Evolutionary conservation across 2,329 filamentous ascomycete species (phyloP), one percentile per base, ranked within the genome.

Genomic region (Ophiosphaerella korrae): DNA sequence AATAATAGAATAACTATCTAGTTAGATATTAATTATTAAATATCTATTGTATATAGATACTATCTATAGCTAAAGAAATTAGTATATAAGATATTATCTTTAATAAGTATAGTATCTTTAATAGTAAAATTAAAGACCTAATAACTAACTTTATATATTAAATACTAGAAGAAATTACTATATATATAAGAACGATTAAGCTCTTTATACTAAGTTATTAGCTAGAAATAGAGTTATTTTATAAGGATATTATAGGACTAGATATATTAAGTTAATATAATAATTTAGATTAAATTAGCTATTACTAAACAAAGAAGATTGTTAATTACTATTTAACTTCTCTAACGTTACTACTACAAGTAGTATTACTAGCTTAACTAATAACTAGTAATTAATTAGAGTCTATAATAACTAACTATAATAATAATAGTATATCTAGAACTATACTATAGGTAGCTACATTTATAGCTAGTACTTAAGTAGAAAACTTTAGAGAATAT

Each of bases 1-100:
- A 44, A 42, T 45, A 31, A 1, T 52, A 39, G 46, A 53, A 52
- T 40, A 34, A 42, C 5, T 56, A 56, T 11, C 36, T 56, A 41
- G 31, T 52, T 14, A 24, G 47, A 2, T 54, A 54, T 23, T 24
- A 48, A n/a, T 53, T 32, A 35, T 40, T 29, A 13, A 51, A 45
- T 14, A 48, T 55, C 18, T 48, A 42, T 32, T 23, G 21, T 3
- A 43, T 55, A 3, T 51, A 37, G 48, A 47, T 55, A 14, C 37
- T 34, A 41, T 38, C 8, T 3, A 23, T 52, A 23, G 39, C 23
- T 7, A 47, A 48, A 31, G 40, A 44, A 13, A 48, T 53, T 34
- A 48, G 50, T 29, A 49, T 33, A 7, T 14, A 37, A 23, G 36
- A 50, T 32, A 16, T 45, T 36, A 32, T 51, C 18, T 51, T 55